A percentile compares a stretch with the other conserved stretches of the same genome.
phyloP scores from a whole-genome alignment of 2,329 filamentous ascomycete genomes.

The Thelonectria blattea region DNA sequence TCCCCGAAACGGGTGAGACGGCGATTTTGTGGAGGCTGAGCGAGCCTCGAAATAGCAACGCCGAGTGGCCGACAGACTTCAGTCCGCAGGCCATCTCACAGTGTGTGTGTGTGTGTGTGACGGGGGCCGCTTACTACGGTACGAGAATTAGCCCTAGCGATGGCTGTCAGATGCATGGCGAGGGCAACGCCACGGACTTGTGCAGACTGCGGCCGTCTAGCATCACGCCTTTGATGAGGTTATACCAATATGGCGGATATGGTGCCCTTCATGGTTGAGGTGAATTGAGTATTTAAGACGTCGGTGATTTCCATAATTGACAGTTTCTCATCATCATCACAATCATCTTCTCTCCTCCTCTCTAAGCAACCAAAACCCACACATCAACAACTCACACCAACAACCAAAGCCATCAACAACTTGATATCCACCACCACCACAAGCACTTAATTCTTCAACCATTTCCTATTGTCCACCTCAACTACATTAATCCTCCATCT shows the following conservation, averaged over 20 bases:
- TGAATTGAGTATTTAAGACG: background rate
- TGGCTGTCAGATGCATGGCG: background rate
- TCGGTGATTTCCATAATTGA: background rate
- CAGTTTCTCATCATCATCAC: background rate
- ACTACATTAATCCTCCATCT: background rate
- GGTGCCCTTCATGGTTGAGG: background rate
- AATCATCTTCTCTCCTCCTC: background rate
- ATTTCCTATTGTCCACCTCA: background rate
- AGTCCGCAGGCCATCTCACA: background rate
- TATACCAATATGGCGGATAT: background rate
- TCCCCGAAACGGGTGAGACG: background rate
- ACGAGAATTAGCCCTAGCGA: background rate
- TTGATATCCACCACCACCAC: background rate
- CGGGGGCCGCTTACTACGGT: background rate
- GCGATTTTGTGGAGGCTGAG: background rate
- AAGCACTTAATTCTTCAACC: background rate
- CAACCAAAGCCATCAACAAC: too few relatives aligned
- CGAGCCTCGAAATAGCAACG: background rate
- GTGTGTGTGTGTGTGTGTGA: too few relatives aligned
- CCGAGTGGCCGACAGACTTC: background rate
- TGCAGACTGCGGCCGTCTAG: background rate
- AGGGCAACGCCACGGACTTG: background rate
- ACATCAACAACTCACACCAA: too few relatives aligned
- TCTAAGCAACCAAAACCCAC: too few relatives aligned
- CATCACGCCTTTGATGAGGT: background rate